These are phyloP conservation scores for Corymbia calophylla DNA, from an alignment of 441 rosid species.

Conservation along the genomic window DNA sequence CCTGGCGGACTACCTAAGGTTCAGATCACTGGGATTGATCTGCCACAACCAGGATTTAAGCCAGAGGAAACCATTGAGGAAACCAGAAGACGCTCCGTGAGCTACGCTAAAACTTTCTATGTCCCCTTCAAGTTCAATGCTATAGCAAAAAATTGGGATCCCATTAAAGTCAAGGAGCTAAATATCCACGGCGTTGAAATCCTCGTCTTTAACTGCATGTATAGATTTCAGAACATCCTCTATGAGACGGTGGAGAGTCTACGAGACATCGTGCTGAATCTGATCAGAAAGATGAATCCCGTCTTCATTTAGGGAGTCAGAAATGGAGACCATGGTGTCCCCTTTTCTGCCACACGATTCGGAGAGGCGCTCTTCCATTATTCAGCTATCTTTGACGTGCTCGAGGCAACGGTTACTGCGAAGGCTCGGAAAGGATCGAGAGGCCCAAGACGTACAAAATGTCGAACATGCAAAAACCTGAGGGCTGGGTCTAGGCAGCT, in stretches of 20 bases:
- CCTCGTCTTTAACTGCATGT: not conserved
- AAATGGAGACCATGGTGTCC: conserved; percentile 4
- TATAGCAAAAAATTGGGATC: not conserved
- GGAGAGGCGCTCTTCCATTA: conserved; percentile 7
- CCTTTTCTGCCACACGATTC: not conserved
- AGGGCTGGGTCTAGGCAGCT: not conserved
- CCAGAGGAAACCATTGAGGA: not conserved
- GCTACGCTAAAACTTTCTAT: not conserved
- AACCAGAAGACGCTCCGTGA: not conserved
- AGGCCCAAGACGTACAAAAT: conserved; percentile 1
- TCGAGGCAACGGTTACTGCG: not conserved
- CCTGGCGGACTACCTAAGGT: not conserved
- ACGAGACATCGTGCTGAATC: not conserved
- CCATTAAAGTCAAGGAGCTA: not conserved
- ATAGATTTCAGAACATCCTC: not conserved
- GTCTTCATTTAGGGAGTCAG: not conserved
- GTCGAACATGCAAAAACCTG: not conserved
- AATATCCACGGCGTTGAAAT: not conserved
- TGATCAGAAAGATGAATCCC: conserved; percentile 5
- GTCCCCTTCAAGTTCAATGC: not conserved
- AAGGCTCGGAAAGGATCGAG: not conserved
- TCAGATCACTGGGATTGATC: not conserved
- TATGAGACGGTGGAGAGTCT: not conserved
- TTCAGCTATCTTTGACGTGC: conserved; percentile 1
- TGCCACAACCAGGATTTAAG: not conserved